phyloP scores from a whole-genome alignment of 441 rosid species.

The Capsella rubella region DNA sequence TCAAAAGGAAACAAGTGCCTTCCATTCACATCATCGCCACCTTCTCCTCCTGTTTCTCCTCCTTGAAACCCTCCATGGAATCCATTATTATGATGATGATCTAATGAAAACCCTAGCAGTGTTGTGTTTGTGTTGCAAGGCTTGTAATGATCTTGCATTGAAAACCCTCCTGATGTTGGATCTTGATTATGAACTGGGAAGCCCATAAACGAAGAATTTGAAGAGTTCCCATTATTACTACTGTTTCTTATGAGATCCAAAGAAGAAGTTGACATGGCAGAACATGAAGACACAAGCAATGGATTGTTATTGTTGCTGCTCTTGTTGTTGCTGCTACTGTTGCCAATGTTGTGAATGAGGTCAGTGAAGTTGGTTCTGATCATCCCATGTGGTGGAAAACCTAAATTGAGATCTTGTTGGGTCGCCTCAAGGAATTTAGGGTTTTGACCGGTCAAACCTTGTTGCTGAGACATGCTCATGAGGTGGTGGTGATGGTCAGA shows the following conservation, averaged over 20 bases:
- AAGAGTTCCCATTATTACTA: conserved; percentile 32
- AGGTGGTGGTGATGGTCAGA: conserved; percentile 58
- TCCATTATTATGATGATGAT: conserved; percentile 57
- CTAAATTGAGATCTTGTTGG: conserved; percentile 83
- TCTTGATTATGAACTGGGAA: conserved; percentile 45
- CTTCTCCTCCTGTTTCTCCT: conserved; percentile 51
- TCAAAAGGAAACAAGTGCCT: conserved; percentile 88
- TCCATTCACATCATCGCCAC: conserved; percentile 54
- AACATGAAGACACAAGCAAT: conserved; percentile 48
- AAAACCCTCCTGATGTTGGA: conserved; percentile 51
- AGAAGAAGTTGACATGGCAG: conserved; percentile 41
- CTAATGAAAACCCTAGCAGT: conserved; percentile 72
- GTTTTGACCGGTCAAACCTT: conserved; percentile 55
- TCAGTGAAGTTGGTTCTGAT: conserved; percentile 63
- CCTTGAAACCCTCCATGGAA: conserved; percentile 58
- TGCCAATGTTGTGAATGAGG: conserved; percentile 58
- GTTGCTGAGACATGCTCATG: conserved; percentile 46
- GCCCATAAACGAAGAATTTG: conserved; percentile 44
- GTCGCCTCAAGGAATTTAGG: conserved; percentile 60
- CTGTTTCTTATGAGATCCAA: conserved; percentile 43
- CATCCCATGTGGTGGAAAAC: conserved; percentile 61
- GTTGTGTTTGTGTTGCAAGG: conserved; percentile 53
- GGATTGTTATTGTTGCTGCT: conserved; percentile 35
- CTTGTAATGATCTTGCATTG: conserved; percentile 76
- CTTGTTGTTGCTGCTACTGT: conserved; percentile 49